phyloP scores from a whole-genome alignment of 192 early-diverging fungal species.

The Backusella tarrabulga region DNA sequence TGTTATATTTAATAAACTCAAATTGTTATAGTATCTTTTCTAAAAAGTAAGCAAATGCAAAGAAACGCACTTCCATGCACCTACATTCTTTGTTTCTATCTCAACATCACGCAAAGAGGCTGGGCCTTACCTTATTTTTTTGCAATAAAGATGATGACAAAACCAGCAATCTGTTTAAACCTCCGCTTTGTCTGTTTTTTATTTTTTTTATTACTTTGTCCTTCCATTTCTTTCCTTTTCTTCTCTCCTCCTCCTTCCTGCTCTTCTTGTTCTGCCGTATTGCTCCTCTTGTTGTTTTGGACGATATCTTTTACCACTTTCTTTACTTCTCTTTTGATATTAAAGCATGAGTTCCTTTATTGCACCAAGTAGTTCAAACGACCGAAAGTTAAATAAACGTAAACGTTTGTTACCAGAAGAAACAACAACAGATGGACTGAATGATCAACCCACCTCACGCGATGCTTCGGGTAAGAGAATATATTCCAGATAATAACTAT shows the following conservation, averaged over 20 bases:
- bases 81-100: background rate
- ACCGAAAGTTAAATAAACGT: slow-evolving; percentile 8
- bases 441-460: slow-evolving; percentile 14
- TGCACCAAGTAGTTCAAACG: background rate
- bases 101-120: background rate
- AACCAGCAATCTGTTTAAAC: background rate
- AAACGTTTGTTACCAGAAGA: slow-evolving; percentile 1
- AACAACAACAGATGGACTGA: background rate
- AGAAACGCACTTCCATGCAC: background rate
- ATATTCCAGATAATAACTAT: background rate
- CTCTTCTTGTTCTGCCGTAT: background rate
- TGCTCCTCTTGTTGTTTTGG: background rate
- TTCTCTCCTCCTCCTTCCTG: background rate
- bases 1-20: background rate
- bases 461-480: slow-evolving; percentile 16
- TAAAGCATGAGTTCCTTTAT: background rate
- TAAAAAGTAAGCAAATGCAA: background rate
- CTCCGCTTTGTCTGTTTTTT: background rate
- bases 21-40: no score
- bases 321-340: background rate
- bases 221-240: background rate
- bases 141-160: background rate
- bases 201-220: background rate
- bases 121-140: background rate
- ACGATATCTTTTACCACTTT: background rate